A percentile compares a stretch with the other conserved stretches of the same genome.
These are phyloP conservation scores for Venturia oleaginea DNA, from an alignment of 2,329 filamentous ascomycete genomes.

Conservation along the genomic window DNA sequence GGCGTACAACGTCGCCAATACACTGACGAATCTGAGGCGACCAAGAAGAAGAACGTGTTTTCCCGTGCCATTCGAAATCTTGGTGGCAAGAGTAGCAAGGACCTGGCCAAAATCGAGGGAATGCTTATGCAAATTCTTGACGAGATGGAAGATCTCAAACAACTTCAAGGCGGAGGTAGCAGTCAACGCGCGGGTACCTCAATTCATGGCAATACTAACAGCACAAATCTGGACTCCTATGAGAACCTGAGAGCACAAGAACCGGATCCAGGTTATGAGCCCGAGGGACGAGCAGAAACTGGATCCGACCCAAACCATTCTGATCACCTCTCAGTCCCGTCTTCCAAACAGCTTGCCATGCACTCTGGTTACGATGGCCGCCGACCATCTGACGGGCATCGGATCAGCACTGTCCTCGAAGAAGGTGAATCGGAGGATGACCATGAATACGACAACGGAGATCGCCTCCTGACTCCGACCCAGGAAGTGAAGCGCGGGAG, in stretches of 20 bases:
- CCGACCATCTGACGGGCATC: slow-evolving; percentile 54
- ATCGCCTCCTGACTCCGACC: slow-evolving; percentile 52
- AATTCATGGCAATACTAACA: slow-evolving; percentile 20
- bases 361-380: slow-evolving; percentile 44
- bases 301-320: slow-evolving; percentile 68
- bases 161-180: slow-evolving; percentile 25
- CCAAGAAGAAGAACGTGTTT: slow-evolving; percentile 90
- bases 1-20: slow-evolving; percentile 40
- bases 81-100: slow-evolving; percentile 70
- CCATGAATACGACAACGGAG: slow-evolving; percentile 50
- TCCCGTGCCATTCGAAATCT: slow-evolving; percentile 86
- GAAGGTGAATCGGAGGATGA: slow-evolving; percentile 66
- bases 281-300: slow-evolving; percentile 69
- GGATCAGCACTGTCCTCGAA: slow-evolving; percentile 84
- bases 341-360: slow-evolving; percentile 35
- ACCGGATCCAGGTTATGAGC: slow-evolving; percentile 59
- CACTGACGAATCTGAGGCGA: slow-evolving; percentile 47
- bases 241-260: slow-evolving; percentile 59
- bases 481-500: slow-evolving; percentile 38
- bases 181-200: slow-evolving; percentile 13
- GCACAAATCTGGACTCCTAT: slow-evolving; percentile 54
- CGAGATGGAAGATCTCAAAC: slow-evolving; percentile 67
- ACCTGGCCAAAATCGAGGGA: slow-evolving; percentile 65
- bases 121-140: slow-evolving; percentile 77
- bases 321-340: slow-evolving; percentile 54